Base-by-base conservation (phyloP, 805 yeast genomes). In the Ogataea pini region DNA sequence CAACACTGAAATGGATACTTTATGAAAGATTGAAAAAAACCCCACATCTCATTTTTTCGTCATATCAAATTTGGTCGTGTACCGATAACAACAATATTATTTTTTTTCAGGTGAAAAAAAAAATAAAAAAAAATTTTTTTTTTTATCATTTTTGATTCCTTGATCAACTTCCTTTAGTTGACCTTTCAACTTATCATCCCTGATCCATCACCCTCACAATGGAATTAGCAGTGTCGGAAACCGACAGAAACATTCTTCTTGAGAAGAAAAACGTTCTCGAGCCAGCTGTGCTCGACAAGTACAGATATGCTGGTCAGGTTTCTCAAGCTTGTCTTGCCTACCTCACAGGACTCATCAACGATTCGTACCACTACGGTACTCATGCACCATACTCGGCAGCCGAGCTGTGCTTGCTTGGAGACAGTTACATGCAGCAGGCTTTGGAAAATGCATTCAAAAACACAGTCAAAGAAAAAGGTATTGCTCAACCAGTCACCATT, bases 401-500 rank as follows among this genome's bases (percentile, higher is more conserved):
- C 31, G 95, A 90, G 61, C 73, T 94, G 52, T 91, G 97, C 73
- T 67, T 88, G 29, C 71, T 85, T 40, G 88, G 96, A 39, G 98
- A 94, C 67, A 79, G 86, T 28, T 86, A 83, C 68, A 69, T 92
- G 62, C 70, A 73, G 42, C 71, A 79, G 36, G 77, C 90, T 47
- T 72, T 86, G 45, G 73, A 73, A 48, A 76, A 72, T 47, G 84
- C 77, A 27, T 91, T 79, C 69, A 83, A 73, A 58, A 76, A 76
- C 55, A 75, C 76, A 42, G 85, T 84, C 25, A 76, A 79, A 56
- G 99, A 94, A 73, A 89, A 86, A 70, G 97, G 98, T 50, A 87
- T 94, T 63, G 88, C 97, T 8, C 80, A 79, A 52, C 99, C 99
- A n/a, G 90, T 90, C 14, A 79, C 88, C 44, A 80, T 94, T 52